Evolutionary conservation across 176 grass and related monocot species (phyloP).

Genomic region (Luzula sylvatica): DNA sequence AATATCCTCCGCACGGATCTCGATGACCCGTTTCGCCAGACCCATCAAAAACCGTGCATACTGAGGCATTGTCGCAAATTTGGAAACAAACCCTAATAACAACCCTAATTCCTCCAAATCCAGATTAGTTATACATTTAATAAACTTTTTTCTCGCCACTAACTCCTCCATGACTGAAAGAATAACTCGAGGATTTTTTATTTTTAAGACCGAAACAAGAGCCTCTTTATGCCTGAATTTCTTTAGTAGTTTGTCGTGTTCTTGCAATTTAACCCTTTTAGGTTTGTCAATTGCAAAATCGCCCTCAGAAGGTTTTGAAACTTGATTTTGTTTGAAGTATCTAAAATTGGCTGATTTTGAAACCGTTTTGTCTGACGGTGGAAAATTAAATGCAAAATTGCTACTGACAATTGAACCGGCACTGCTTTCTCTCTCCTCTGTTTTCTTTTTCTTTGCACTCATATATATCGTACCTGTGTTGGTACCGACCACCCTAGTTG

Average conservation of each 20-base stretch:
- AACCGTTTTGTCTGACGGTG: conserved; percentile 25
- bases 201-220: conserved; percentile 47
- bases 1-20: conserved; percentile 54
- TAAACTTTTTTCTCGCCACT: conserved; percentile 67
- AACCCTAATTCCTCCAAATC: conserved; percentile 36
- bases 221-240: conserved; percentile 86
- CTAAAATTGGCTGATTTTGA: conserved; percentile 37
- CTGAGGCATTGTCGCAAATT: conserved; percentile 48
- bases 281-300: conserved; percentile 52
- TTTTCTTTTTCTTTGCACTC: conserved; percentile 48
- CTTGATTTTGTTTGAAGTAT: conserved; percentile 67
- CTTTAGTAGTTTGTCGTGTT: conserved; percentile 71
- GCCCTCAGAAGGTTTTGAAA: conserved; percentile 45
- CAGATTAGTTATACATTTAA: conserved; percentile 54
- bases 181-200: conserved; percentile 35
- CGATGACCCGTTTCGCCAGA: conserved; percentile 69
- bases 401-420: conserved; percentile 2
- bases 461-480: conserved; percentile 61
- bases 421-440: conserved; percentile 20
- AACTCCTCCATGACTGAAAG: conserved; percentile 87
- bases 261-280: conserved; percentile 57
- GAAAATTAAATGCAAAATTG: conserved; percentile 34
- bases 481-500: conserved; percentile 52
- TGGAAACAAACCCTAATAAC: conserved; percentile 51
- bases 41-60: conserved; percentile 63